phyloP scores from a whole-genome alignment of 257 asterid genomes.

The Ocimum tenuiflorum region DNA sequence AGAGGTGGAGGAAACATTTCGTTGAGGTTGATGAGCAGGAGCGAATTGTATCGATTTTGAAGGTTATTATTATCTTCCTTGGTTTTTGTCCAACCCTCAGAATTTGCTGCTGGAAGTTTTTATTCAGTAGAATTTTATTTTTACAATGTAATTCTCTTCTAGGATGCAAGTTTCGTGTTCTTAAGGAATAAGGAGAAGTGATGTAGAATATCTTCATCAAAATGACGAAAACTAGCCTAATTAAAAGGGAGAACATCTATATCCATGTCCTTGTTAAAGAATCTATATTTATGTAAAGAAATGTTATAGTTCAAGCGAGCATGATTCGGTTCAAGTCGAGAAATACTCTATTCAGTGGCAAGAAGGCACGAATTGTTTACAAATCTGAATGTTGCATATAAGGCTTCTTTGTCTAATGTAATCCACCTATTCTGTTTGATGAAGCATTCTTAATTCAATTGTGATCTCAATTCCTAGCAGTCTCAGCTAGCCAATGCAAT shows the following conservation, averaged over 20 bases:
- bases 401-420: background rate
- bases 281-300: background rate
- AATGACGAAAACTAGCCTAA: background rate
- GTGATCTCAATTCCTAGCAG: constrained; percentile 39
- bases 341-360: background rate
- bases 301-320: background rate
- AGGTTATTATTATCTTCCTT: constrained; percentile 34
- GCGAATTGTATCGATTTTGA: constrained; percentile 53
- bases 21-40: constrained; percentile 76
- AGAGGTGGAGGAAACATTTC: constrained; percentile 81
- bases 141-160: background rate
- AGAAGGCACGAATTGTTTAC: background rate
- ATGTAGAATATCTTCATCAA: background rate
- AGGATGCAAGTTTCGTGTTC: background rate
- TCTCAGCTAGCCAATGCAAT: constrained; percentile 57
- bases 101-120: constrained; percentile 2
- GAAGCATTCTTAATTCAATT: constrained; percentile 2
- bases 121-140: background rate
- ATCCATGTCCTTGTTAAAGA: background rate
- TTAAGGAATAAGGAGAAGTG: background rate
- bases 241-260: background rate
- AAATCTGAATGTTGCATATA: background rate
- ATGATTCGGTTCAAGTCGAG: background rate
- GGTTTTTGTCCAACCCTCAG: background rate
- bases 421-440: background rate